Evolutionary conservation across 1,284 basidiomycete species (phyloP).

Genomic region (Gomphus bonarii): DNA sequence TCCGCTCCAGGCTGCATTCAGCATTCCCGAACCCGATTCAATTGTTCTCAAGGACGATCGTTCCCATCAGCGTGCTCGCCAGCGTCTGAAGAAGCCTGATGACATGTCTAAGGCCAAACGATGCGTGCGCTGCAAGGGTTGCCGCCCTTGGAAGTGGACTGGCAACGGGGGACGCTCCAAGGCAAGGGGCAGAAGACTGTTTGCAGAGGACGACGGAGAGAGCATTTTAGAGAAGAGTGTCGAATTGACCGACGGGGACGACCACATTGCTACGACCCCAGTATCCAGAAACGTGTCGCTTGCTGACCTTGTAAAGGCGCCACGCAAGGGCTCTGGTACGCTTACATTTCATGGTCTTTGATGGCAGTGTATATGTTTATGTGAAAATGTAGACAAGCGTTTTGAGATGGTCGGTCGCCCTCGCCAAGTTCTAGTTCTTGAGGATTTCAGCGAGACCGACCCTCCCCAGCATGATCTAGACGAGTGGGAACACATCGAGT

Average conservation of each 20-base stretch:
- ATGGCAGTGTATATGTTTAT: neutral
- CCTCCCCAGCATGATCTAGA: constrained; percentile 2
- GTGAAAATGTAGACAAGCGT: neutral
- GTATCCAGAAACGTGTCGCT: constrained; percentile 1
- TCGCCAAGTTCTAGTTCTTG: constrained; percentile 10
- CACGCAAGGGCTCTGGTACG: constrained; percentile 1
- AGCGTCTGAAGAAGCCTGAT: constrained; percentile 7
- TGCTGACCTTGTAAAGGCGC: constrained; percentile 5
- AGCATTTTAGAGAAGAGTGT: neutral
- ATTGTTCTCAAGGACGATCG: constrained; percentile 6
- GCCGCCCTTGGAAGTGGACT: neutral
- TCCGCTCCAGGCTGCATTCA: neutral
- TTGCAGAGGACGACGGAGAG: neutral
- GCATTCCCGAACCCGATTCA: neutral
- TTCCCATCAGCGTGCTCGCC: constrained; percentile 5
- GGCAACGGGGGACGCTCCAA: neutral
- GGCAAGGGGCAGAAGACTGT: neutral
- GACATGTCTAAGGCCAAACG: constrained; percentile 7
- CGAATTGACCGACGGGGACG: neutral
- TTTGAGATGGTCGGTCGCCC: constrained; percentile 9
- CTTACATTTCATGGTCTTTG: neutral
- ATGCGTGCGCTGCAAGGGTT: neutral
- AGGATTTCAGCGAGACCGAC: constrained; percentile 9
- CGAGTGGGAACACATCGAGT: constrained; percentile 9
- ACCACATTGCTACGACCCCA: neutral